Evolutionary conservation across 140 eudicot genomes (phyloP).

Genomic region (Anethum foeniculum): DNA sequence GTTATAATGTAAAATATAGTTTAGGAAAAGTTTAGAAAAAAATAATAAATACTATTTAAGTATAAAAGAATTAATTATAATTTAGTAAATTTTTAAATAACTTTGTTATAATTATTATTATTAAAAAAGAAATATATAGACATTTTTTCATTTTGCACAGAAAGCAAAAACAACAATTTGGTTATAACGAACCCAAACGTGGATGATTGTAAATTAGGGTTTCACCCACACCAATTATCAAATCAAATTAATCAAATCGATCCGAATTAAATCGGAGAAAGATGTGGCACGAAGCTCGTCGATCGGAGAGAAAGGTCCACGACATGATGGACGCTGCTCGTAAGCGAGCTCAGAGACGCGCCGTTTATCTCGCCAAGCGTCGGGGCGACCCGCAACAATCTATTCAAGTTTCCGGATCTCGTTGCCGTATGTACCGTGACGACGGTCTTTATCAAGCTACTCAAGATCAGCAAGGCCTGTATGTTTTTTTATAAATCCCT

Average conservation of each 20-base stretch:
- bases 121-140: no score
- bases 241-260: neutral
- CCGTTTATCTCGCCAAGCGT: constrained; percentile 83
- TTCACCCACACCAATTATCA: neutral
- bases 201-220: constrained; percentile 22
- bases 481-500: constrained; percentile 14
- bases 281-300: constrained; percentile 99
- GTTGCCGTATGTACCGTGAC: constrained; percentile 81
- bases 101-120: no score
- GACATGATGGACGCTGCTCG: constrained; percentile 99
- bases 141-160: neutral
- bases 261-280: neutral
- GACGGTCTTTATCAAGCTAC: constrained; percentile 85
- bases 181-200: neutral
- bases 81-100: no score
- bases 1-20: no score
- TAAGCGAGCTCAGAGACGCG: constrained; percentile 92
- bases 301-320: constrained; percentile 97
- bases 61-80: no score
- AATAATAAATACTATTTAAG: no score
- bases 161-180: neutral
- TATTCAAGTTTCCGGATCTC: constrained; percentile 78
- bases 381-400: constrained; percentile 99
- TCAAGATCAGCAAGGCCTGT: constrained; percentile 96
- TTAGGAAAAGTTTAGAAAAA: no score